phyloP scores from a whole-genome alignment of 1,139 yeast species.

The Taphrina confusa region DNA sequence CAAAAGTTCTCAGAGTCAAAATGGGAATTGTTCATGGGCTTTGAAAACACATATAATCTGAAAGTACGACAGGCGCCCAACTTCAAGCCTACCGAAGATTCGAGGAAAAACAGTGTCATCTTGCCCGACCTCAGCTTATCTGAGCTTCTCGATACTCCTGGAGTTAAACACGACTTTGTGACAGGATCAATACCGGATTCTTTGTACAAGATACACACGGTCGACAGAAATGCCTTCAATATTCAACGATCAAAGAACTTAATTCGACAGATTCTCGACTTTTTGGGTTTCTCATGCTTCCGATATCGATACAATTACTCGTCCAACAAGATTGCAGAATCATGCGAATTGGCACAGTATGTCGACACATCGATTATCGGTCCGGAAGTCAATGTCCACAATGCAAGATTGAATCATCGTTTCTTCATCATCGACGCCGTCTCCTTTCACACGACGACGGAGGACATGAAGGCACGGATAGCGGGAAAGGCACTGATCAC shows the following conservation, averaged over 20 bases:
- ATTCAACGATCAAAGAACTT: constrained; percentile 32
- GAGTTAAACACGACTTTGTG: constrained; percentile 25
- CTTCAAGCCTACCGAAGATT: constrained; percentile 13
- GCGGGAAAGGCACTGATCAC: constrained; percentile 32
- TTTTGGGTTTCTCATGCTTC: constrained; percentile 26
- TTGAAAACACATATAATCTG: constrained; percentile 28
- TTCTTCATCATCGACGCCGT: constrained; percentile 35
- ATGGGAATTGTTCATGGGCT: constrained; percentile 26
- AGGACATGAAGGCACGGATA: constrained; percentile 28
- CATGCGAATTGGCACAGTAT: constrained; percentile 26
- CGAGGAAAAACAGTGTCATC: background rate
- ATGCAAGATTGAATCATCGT: constrained; percentile 27
- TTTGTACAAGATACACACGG: constrained; percentile 24
- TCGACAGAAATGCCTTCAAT: constrained; percentile 24
- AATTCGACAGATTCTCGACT: constrained; percentile 27
- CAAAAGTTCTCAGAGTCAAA: constrained; percentile 9
- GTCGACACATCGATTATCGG: constrained; percentile 32
- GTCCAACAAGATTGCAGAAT: constrained; percentile 12
- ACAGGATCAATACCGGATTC: constrained; percentile 25
- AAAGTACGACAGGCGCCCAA: constrained; percentile 20
- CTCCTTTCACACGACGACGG: constrained; percentile 19
- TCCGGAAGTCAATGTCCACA: constrained; percentile 8
- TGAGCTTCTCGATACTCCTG: constrained; percentile 22
- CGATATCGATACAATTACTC: constrained; percentile 32
- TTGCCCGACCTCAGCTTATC: constrained; percentile 1